These are phyloP conservation scores for Ophiostoma ips DNA, from an alignment of 2,329 filamentous ascomycete genomes.

Conservation along the genomic window DNA sequence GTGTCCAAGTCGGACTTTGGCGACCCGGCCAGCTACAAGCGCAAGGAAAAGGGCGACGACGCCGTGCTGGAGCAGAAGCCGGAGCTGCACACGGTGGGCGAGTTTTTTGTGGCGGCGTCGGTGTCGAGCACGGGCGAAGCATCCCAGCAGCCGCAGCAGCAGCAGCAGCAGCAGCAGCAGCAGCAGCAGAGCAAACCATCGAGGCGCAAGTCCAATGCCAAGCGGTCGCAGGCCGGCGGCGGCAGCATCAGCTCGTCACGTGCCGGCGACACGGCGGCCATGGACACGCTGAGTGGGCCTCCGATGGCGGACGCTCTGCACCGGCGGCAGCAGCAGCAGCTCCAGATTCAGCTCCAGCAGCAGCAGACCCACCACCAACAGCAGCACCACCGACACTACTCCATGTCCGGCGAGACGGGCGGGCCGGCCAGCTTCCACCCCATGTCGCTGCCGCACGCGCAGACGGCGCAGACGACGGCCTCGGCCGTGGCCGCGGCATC, in stretches of 20 bases:
- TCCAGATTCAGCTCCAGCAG: slow-evolving; percentile 13
- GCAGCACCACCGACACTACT: slow-evolving; percentile 25
- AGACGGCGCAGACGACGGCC: slow-evolving; percentile 25
- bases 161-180: slow-evolving; percentile 4
- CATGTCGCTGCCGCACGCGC: slow-evolving; percentile 27
- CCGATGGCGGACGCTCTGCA: slow-evolving; percentile 13
- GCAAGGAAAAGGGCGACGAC: slow-evolving; percentile 70
- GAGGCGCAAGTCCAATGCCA: slow-evolving; percentile 27
- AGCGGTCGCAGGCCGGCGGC: slow-evolving; percentile 17
- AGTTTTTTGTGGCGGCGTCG: slow-evolving; percentile 72
- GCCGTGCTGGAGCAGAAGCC: slow-evolving; percentile 79
- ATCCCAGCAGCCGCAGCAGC: slow-evolving; percentile 19
- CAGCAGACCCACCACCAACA: slow-evolving; percentile 27
- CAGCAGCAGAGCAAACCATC: slow-evolving; percentile 11
- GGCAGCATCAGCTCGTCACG: not conserved
- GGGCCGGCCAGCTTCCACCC: slow-evolving; percentile 23
- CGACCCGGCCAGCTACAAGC: slow-evolving; percentile 52
- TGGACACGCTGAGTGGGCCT: slow-evolving; percentile 19
- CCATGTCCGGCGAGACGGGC: not conserved
- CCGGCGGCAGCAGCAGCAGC: slow-evolving; percentile 20
- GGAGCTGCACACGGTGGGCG: slow-evolving; percentile 79
- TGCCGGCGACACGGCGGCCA: not conserved
- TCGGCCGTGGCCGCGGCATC: slow-evolving; percentile 29
- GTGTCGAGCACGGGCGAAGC: slow-evolving; percentile 39
- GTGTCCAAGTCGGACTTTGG: slow-evolving; percentile 75